These are phyloP conservation scores for Magnaporthiopsis rhizophila DNA, from an alignment of 2,329 filamentous ascomycete genomes.

Conservation along the genomic window DNA sequence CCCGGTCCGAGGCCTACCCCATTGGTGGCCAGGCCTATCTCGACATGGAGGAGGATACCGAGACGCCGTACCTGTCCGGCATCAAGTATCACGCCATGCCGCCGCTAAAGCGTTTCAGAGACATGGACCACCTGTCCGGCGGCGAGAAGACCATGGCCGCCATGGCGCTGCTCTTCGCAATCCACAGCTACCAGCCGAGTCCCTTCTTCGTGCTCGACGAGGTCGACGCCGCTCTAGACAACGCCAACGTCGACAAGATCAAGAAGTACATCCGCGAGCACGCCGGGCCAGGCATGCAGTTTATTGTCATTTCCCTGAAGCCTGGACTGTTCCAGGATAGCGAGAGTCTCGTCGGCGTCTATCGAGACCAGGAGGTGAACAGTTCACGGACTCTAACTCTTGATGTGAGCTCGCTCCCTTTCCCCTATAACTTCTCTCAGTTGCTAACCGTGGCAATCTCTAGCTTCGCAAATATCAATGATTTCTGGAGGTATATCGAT, in stretches of 20 bases:
- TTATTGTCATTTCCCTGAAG: constrained; percentile 96
- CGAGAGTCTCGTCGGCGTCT: constrained; percentile 91
- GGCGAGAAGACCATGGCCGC: constrained; percentile 99
- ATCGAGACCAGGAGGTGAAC: constrained; percentile 89
- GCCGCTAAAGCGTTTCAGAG: constrained; percentile 92
- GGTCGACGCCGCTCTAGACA: constrained; percentile 96
- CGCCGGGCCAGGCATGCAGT: constrained; percentile 95
- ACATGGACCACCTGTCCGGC: constrained; percentile 97
- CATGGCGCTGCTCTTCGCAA: constrained; percentile 89
- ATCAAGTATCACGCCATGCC: constrained; percentile 99
- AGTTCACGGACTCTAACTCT: constrained; percentile 85
- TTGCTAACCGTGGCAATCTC: neutral
- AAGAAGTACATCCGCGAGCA: constrained; percentile 95
- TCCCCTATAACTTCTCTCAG: neutral
- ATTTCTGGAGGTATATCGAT: neutral
- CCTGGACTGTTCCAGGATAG: constrained; percentile 92
- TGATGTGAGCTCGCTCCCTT: constrained; percentile 64
- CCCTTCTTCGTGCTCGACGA: constrained; percentile 98
- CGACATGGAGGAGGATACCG: constrained; percentile 87
- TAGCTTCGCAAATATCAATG: constrained; percentile 8
- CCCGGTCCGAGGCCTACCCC: constrained; percentile 81
- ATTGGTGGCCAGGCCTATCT: constrained; percentile 86
- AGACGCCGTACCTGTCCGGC: constrained; percentile 89
- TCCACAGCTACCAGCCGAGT: constrained; percentile 90
- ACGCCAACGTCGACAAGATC: constrained; percentile 92